phyloP scores from a whole-genome alignment of 345 rosid genomes.

The Noccaea bulbosa region DNA sequence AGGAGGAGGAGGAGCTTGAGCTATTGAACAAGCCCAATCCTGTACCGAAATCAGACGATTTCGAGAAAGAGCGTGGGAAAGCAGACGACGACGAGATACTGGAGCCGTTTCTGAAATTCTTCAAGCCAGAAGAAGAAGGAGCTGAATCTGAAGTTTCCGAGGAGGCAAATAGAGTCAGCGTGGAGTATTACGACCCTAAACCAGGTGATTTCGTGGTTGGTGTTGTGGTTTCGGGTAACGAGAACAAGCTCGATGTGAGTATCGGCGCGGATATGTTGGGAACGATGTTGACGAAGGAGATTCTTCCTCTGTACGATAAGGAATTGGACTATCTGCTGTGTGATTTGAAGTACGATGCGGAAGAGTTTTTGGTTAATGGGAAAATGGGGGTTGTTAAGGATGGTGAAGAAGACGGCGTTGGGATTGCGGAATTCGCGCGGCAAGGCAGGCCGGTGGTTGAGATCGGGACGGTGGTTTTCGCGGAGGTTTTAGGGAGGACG shows the following conservation, averaged over 20 bases:
- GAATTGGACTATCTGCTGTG: conserved; percentile 72
- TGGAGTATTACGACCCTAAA: conserved; percentile 81
- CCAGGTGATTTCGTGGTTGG: conserved; percentile 88
- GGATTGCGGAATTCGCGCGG: conserved; percentile 33
- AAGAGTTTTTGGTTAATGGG: conserved; percentile 65
- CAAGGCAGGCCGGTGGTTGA: conserved; percentile 82
- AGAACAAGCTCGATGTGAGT: conserved; percentile 86
- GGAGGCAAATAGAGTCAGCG: conserved; percentile 52
- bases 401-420: conserved; percentile 58
- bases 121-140: conserved; percentile 54
- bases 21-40: conserved; percentile 70
- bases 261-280: conserved; percentile 89
- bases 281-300: conserved; percentile 95
- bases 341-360: conserved; percentile 63
- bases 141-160: conserved; percentile 30
- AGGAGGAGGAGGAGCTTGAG: conserved; percentile 62
- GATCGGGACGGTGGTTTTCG: conserved; percentile 79
- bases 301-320: conserved; percentile 74
- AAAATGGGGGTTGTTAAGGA: conserved; percentile 85
- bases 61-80: conserved; percentile 39
- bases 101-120: conserved; percentile 82
- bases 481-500: conserved; percentile 91
- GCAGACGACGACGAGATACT: conserved; percentile 64
- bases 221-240: conserved; percentile 97
- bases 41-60: conserved; percentile 39